Evolutionary conservation across 208 protist species (phyloP), one percentile per base, ranked within the genome.

Genomic region (Crithidia fasciculata): DNA sequence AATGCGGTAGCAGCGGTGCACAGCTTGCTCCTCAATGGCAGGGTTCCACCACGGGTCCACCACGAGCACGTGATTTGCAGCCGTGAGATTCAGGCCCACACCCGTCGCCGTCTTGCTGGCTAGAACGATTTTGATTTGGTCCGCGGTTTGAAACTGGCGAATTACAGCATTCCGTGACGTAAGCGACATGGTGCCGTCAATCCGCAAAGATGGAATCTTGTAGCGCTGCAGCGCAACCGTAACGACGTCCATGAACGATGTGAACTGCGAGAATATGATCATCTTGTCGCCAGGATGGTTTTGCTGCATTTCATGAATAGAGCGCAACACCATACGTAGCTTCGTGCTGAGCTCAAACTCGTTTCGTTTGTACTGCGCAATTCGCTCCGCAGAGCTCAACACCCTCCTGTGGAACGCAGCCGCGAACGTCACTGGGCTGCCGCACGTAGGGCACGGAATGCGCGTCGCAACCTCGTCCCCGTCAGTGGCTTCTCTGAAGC

Each of bases 191-290:
- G 83, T 97, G 40, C 97, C 98, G 79, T 99, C 93, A 39, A 98
- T 77, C 10, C 97, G 85, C 10, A 96, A 61, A 64, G 85, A 96
- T 10, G 72, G 37, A 68, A 98, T 88, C 47, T 72, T 74, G 64
- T 78, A 85, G 15, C 79, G 69, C 7, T 88, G 74, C 2, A 99
- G 76, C 3, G 89, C 76, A 0, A 91, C 87, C 28, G 98, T 88
- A 52, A 99, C 90, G 8, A 99, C 80, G 74, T 99, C 96, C 77
- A 99, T 95, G 80, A 99, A 98, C 0, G 90, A 96, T 4, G 98
- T 99, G 86, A 99, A 99, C 62, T 99, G 98, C 12, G 95, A 98
- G 74, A 99, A 99, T 15, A 99, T 94, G 57, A 99, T 95, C 84
- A 93, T 91, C 83, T 99, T 99, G 52, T 95, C 91, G 40, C 82